These are phyloP conservation scores for Gymnopilus junonius DNA, from an alignment of 768 basidiomycete species.

Conservation along the genomic window DNA sequence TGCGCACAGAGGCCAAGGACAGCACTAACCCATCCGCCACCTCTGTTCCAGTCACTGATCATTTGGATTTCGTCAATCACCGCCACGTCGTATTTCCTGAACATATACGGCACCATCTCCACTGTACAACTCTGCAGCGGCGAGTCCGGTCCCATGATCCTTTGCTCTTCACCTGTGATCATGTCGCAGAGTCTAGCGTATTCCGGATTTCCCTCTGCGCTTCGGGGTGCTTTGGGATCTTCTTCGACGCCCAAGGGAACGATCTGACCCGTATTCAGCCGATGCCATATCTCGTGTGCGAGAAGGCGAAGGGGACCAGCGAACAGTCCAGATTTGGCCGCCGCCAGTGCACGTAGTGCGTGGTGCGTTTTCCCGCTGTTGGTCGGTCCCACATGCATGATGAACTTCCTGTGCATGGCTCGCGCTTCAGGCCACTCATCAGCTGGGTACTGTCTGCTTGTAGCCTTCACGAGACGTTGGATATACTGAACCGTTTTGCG, in stretches of 20 bases:
- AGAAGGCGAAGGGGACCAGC: conserved; percentile 92
- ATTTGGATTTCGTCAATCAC: conserved; percentile 99
- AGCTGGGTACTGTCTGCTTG: conserved; percentile 48
- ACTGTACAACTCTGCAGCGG: conserved; percentile 83
- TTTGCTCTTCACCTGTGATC: conserved; percentile 89
- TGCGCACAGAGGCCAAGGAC: conserved; percentile 75
- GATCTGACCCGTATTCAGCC: conserved; percentile 90
- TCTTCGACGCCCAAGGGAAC: conserved; percentile 64
- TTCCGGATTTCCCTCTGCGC: conserved; percentile 44
- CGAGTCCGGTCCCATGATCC: conserved; percentile 62
- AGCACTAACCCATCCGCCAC: conserved; percentile 82
- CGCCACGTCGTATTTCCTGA: conserved; percentile 65
- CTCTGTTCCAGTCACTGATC: conserved; percentile 80
- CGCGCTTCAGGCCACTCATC: conserved; percentile 61
- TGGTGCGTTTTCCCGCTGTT: conserved; percentile 98
- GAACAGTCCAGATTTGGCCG: conserved; percentile 75
- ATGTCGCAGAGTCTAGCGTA: conserved; percentile 79
- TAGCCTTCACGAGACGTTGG: conserved; percentile 36
- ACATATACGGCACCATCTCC: conserved; percentile 80
- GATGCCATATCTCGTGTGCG: conserved; percentile 93
- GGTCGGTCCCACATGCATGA: conserved; percentile 97
- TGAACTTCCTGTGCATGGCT: conserved; percentile 68
- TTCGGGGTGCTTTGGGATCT: conserved; percentile 19
- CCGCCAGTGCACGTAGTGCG: conserved; percentile 86
- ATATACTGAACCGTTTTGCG: conserved; percentile 41